Percentiles rank a stretch among this genome's conserved stretches.
These are phyloP conservation scores for Tulasnella sp. DNA, from an alignment of 768 basidiomycete species.

Conservation along the genomic window DNA sequence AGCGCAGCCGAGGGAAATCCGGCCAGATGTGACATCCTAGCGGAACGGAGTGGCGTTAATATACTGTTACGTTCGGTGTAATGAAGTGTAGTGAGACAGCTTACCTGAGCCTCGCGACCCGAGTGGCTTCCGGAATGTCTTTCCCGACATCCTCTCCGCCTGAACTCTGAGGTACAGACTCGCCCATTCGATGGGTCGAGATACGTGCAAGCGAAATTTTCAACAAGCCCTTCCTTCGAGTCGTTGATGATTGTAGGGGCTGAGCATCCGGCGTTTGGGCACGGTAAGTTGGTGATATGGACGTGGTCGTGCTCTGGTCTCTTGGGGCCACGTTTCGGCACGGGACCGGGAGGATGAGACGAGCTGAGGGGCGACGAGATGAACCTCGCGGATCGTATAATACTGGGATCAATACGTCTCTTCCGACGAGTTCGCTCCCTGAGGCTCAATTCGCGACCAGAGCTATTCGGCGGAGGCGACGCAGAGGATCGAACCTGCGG, in stretches of 20 bases:
- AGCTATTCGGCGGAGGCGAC: not conserved
- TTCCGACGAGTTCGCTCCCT: not conserved
- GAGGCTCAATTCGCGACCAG: not conserved
- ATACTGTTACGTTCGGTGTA: not conserved
- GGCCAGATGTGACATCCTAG: not conserved
- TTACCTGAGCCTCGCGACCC: constrained; percentile 4
- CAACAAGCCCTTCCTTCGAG: not conserved
- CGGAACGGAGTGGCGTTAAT: not conserved
- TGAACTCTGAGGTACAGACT: constrained; percentile 2
- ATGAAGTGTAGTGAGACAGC: not conserved
- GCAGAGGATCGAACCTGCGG: not conserved
- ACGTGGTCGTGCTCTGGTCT: not conserved
- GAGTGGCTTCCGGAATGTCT: constrained; percentile 7
- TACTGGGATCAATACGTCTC: not conserved
- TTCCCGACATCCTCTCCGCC: constrained; percentile 9
- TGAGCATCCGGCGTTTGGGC: not conserved
- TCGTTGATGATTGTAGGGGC: not conserved
- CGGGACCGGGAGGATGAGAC: no score
- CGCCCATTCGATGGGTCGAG: not conserved
- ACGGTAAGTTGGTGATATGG: constrained; percentile 2
- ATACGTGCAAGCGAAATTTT: not conserved
- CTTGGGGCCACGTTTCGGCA: not conserved
- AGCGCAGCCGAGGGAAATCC: not conserved
- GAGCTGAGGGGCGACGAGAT: not conserved
- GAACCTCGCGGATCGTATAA: not conserved